A percentile compares a stretch with the other conserved stretches of the same genome.
Conservation (phyloP, 108 stramenopile genomes). For the Nitzschia sp. region DNA sequence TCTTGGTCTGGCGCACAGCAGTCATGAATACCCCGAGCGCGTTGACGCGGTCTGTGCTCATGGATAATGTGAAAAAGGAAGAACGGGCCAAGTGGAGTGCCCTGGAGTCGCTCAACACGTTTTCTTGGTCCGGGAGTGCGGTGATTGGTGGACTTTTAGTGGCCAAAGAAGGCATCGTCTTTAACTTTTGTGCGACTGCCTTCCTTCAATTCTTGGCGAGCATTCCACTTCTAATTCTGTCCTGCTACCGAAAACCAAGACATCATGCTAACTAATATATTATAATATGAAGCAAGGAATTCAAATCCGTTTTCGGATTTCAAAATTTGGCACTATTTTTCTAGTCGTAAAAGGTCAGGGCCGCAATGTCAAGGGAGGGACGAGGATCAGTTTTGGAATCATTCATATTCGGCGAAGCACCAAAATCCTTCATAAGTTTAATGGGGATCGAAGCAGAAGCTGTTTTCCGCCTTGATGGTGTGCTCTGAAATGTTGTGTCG, state of each 20-base stretch:
- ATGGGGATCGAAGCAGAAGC: not conserved
- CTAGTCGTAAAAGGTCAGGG: not conserved
- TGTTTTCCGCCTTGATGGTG: not conserved
- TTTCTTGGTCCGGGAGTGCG: slow-evolving; percentile 46
- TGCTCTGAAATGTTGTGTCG: not conserved
- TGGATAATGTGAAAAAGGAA: slow-evolving; percentile 42
- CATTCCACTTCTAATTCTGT: slow-evolving; percentile 11
- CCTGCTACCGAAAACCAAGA: no score
- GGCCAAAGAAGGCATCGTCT: slow-evolving; percentile 30
- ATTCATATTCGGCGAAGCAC: no score
- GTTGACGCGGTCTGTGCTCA: slow-evolving; percentile 49
- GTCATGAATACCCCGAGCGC: slow-evolving; percentile 53
- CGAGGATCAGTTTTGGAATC: not conserved
- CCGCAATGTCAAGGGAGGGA: not conserved
- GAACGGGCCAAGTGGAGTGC: slow-evolving; percentile 52
- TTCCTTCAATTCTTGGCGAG: slow-evolving; percentile 25
- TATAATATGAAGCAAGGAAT: no score
- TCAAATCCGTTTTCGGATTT: no score
- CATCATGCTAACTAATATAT: no score
- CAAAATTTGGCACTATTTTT: no score
- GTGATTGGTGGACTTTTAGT: slow-evolving; percentile 48
- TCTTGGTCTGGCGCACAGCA: slow-evolving; percentile 43
- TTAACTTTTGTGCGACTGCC: slow-evolving; percentile 25
- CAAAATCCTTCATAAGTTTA: not conserved
- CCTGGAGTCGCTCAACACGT: slow-evolving; percentile 54